Evolutionary conservation across 192 early-diverging fungal species (phyloP), one percentile per base, ranked within the genome.

Genomic region (Linnemannia zychae): DNA sequence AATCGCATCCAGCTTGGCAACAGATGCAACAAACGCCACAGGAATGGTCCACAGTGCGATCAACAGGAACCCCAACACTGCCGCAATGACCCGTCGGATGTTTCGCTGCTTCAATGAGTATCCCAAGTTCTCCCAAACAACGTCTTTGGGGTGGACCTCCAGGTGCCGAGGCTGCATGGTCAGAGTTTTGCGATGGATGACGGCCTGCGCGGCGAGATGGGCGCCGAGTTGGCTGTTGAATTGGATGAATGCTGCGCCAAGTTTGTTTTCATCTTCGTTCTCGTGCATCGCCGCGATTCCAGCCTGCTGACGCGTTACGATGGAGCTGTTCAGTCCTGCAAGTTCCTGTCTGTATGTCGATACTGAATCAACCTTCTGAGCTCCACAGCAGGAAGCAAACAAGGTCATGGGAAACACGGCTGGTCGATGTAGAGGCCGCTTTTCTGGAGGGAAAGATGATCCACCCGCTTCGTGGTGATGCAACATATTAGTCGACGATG

Each of bases 71-170:
- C 88, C 90, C 48, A 90, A 74, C 11, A 75, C 50, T n/a, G 90
- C 89, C n/a, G 93, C 89, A n/a, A 94, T 40, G 34, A 91, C 68
- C n/a, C 79, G 82, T 48, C 94, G 89, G 20, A 90, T 71, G 18
- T 93, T 84, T 15, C 95, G 88, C 40, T 80, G 63, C 75, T 88
- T 92, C 22, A 91, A 88, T 37, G 75, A 74, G 18, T 91, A 80
- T 31, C 89, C 89, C 46, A 95, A 77, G 47, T 96, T 96, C 4
- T 86, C 79, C 96, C 96, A 97, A 38, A 96, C 89, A 33, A 97
- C 87, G 77, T 97, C 95, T 18, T 87, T 79, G 0, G 94, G 92
- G 68, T 93, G 78, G 11, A 96, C 91, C 66, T 92, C 88, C 12
- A 93, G 80, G 33, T 94, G 88, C 9, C 92, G 88, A 11, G 91